These are phyloP conservation scores for Juglanconis oblonga DNA, from an alignment of 2,329 filamentous ascomycete species.

Conservation along the genomic window DNA sequence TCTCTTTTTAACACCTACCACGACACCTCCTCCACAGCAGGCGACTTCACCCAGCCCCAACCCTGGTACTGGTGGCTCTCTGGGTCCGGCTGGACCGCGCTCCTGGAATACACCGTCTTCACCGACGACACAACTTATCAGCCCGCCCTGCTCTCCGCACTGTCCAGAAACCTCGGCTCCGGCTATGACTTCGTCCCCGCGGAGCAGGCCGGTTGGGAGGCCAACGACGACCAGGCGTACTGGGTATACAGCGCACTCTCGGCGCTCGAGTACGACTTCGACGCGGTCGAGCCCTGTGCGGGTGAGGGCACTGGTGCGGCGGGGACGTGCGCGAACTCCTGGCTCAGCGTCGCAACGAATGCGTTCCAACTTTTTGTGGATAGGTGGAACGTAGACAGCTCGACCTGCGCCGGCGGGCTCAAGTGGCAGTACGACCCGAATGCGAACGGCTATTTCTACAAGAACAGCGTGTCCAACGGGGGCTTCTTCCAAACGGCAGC, in stretches of 20 bases:
- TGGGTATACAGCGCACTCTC: constrained; percentile 67
- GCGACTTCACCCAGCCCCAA: constrained; percentile 31
- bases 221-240: constrained; percentile 70
- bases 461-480: constrained; percentile 47
- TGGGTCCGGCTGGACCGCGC: constrained; percentile 37
- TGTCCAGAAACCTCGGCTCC: constrained; percentile 69
- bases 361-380: constrained; percentile 72
- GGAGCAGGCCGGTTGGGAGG: constrained; percentile 62
- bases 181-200: constrained; percentile 71
- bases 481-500: constrained; percentile 49
- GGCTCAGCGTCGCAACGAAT: constrained; percentile 70
- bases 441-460: constrained; percentile 63
- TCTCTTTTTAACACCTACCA: constrained; percentile 28
- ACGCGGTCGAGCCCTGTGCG: constrained; percentile 41
- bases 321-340: constrained; percentile 43
- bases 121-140: constrained; percentile 73
- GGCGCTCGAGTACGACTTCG: constrained; percentile 64
- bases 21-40: constrained; percentile 27
- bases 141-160: constrained; percentile 60
- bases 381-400: constrained; percentile 66
- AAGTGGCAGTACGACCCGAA: constrained; percentile 79
- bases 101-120: constrained; percentile 84
- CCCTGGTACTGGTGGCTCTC: constrained; percentile 34
- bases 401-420: constrained; percentile 65
- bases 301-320: not conserved